Evolutionary conservation across 2,329 filamentous ascomycete genomes (phyloP).

Genomic region (Pseudogymnoascus sp.): DNA sequence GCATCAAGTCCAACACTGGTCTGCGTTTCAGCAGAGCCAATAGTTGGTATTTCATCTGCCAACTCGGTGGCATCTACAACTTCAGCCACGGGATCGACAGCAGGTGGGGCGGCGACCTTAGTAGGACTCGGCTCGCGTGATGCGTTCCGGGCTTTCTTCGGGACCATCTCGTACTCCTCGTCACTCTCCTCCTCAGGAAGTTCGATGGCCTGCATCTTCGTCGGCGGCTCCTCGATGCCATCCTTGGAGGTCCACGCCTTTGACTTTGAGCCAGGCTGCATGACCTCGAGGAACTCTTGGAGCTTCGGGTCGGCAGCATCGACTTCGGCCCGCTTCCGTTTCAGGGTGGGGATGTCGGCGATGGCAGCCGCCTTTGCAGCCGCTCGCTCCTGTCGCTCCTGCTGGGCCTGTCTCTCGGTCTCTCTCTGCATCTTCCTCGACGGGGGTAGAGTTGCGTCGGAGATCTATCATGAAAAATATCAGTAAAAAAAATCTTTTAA

Average conservation of each 20-base stretch:
- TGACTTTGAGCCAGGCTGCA: slow-evolving; percentile 60
- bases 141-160: slow-evolving; percentile 40
- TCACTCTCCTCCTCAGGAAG: slow-evolving; percentile 55
- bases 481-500: not conserved
- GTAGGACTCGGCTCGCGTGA: slow-evolving; percentile 12
- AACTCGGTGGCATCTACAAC: slow-evolving; percentile 10
- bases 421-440: slow-evolving; percentile 33
- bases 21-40: slow-evolving; percentile 23
- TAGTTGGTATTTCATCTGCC: slow-evolving; percentile 8
- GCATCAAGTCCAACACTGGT: slow-evolving; percentile 27
- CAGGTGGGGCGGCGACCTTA: slow-evolving; percentile 2
- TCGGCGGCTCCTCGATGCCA: slow-evolving; percentile 32
- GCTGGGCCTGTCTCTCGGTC: slow-evolving; percentile 25
- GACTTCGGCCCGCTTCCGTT: slow-evolving; percentile 57
- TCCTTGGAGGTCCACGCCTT: slow-evolving; percentile 54
- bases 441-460: slow-evolving; percentile 31
- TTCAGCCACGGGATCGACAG: slow-evolving; percentile 2
- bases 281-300: slow-evolving; percentile 76
- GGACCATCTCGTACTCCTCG: slow-evolving; percentile 65
- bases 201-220: slow-evolving; percentile 35
- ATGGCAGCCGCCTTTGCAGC: slow-evolving; percentile 27
- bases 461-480: slow-evolving; percentile 22
- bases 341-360: slow-evolving; percentile 41
- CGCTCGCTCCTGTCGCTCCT: slow-evolving; percentile 17
- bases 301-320: slow-evolving; percentile 68